These are phyloP conservation scores for Penicillium cataractarum DNA, from an alignment of 495 filamentous ascomycete genomes.

Conservation along the genomic window DNA sequence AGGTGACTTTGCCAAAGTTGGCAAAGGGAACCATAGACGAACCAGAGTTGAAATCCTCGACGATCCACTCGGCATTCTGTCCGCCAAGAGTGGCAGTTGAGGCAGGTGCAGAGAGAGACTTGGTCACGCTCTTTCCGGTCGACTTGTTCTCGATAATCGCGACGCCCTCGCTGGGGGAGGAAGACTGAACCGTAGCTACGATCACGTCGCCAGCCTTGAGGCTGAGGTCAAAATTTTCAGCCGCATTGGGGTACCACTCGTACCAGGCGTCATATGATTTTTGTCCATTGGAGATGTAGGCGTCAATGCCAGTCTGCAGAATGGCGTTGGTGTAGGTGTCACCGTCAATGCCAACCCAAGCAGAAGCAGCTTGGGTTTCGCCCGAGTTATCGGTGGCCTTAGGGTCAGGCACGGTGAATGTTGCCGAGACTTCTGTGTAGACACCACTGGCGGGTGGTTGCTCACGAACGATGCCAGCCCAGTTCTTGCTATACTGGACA, in stretches of 20 bases:
- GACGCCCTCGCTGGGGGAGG: slow-evolving; percentile 51
- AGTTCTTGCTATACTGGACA: slow-evolving; percentile 60
- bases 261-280: slow-evolving; percentile 61
- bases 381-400: slow-evolving; percentile 39
- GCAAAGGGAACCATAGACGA: slow-evolving; percentile 53
- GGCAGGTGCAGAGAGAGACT: slow-evolving; percentile 49
- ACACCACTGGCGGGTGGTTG: slow-evolving; percentile 43
- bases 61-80: slow-evolving; percentile 67
- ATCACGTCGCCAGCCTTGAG: slow-evolving; percentile 60
- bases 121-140: slow-evolving; percentile 56
- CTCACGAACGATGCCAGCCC: slow-evolving; percentile 60
- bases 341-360: slow-evolving; percentile 68
- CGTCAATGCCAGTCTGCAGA: slow-evolving; percentile 64
- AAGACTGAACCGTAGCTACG: slow-evolving; percentile 55
- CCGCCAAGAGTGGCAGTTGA: slow-evolving; percentile 40
- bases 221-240: slow-evolving; percentile 58
- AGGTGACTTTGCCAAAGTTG: slow-evolving; percentile 56
- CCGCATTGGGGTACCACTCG: slow-evolving; percentile 64
- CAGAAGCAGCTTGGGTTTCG: slow-evolving; percentile 52
- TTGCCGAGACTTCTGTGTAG: slow-evolving; percentile 57
- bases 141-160: slow-evolving; percentile 59
- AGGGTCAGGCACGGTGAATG: slow-evolving; percentile 58
- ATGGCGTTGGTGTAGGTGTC: slow-evolving; percentile 60
- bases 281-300: slow-evolving; percentile 46
- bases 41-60: slow-evolving; percentile 62